Evolutionary conservation across 129 eudicot genomes (phyloP).

Genomic region (Sambucus nigra): DNA sequence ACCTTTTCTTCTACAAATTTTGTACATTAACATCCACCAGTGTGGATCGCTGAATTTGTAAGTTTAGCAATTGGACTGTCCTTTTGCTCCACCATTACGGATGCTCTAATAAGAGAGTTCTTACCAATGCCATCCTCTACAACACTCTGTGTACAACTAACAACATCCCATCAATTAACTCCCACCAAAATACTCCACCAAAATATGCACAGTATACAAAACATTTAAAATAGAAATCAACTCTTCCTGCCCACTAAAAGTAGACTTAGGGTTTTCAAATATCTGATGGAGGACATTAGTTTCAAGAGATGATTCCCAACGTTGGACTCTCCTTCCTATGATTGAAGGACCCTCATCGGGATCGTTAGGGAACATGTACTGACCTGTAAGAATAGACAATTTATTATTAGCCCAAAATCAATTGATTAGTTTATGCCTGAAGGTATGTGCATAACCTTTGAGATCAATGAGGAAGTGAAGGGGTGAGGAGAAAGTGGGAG

Average conservation of each 20-base stretch:
- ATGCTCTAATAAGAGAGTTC: too few species aligned
- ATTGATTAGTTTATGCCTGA: conserved; percentile 1
- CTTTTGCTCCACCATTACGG: too few species aligned
- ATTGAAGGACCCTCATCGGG: conserved; percentile 98
- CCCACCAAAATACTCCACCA: conserved; percentile 99
- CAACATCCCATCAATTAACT: conserved; percentile 99
- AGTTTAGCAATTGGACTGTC: too few species aligned
- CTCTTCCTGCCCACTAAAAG: conserved; percentile 82
- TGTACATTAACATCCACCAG: too few species aligned
- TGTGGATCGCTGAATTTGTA: too few species aligned
- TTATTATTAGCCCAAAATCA: too few species aligned
- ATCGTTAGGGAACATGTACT: conserved; percentile 98
- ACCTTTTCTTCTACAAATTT: too few species aligned
- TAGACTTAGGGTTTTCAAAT: conserved; percentile 82
- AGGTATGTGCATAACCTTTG: too few species aligned
- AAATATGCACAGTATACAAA: conserved; percentile 41
- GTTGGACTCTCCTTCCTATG: conserved; percentile 99
- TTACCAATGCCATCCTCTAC: conserved; percentile 99
- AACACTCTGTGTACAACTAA: conserved; percentile 99
- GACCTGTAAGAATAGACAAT: conserved; percentile 75
- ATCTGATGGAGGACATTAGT: conserved; percentile 93
- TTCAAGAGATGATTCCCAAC: conserved; percentile 95
- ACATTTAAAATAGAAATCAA: neutral
- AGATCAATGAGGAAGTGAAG: too few species aligned
- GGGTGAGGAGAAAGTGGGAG: too few species aligned